Base-by-base conservation (phyloP, 345 rosid genomes). In the Moricandia moricandioides region DNA sequence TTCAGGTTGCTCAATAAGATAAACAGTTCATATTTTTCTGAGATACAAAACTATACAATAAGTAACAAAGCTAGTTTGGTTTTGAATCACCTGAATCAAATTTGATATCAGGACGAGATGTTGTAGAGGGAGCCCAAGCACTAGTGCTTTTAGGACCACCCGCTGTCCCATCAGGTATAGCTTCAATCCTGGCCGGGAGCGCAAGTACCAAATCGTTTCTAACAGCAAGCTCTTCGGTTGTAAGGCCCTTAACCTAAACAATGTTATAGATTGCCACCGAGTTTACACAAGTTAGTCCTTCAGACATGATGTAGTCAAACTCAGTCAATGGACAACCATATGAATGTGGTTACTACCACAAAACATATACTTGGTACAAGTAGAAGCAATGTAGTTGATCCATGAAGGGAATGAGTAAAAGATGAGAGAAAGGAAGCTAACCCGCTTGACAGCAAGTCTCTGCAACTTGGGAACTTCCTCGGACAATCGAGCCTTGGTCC, bases 401-500 rank as follows among this genome's bases (percentile, higher is more conserved):
- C n/a, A 61, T 35, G 71, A 71, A 27, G 13, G 13, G 3, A 29
- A 60, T 0, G 66, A 18, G 60, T 54, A 64, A 54, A 55, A 70
- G 16, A 64, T 24, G 24, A 24, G 30, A 29, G 24, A 78, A 78
- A 40, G 6, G 51, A 57, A 9, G 62, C 70, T 49, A 4, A 91
- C 98, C 98, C 86, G 86, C 80, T 91, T 96, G 43, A 96, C 76
- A 37, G 98, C 98, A 88, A 92, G 83, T 81, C 91, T 89, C 86
- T 91, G 98, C 85, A 96, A 80, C 81, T 91, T 89, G 2, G 96
- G 96, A 74, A 91, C 91, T 74, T 92, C 99, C 84, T 92, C 99
- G 0, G 84, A 83, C 78, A 96, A 85, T 56, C 91, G 83, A 30
- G 96, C 98, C 81, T 96, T 96, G 10, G 92, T 89, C 35, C 99